Base-by-base conservation (phyloP, 140 eudicot genomes). In the Ambrosia hybrid region DNA sequence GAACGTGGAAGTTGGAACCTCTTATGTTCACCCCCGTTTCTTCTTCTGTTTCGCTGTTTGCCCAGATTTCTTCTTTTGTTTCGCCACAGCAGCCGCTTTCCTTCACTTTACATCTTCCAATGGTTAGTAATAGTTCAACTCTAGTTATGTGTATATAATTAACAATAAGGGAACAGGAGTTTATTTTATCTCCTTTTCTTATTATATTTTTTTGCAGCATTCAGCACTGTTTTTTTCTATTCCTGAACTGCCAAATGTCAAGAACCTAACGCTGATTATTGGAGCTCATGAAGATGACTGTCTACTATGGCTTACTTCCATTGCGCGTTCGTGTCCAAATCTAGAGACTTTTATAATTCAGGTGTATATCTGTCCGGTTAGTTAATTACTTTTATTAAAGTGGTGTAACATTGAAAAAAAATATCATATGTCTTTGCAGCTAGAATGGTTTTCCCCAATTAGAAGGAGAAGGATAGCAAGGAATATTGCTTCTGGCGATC, bases 211-310 rank as follows among this genome's bases (percentile, higher is more conserved):
- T 55, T 45, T 70, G 51, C 79, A 86, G 91, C 67, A 41, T 16
- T 41, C 8, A 41, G 10, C 38, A 34, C 67, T 49, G 70, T 49
- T 56, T 16, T 34, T 15, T 11, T 4, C 70, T 5, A 41, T 83
- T 57, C 88, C 85, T 5, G 70, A 74, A 53, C 51, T 86, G 39
- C 73, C 87, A 1, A 83, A 80, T 15, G 73, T 86, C 53, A 83
- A 80, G 78, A 76, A 74, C 51, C 53, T 86, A 46, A 75, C 52
- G 51, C 57, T 83, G n/a, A 53, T 70, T 67, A 59, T 80, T 37
- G 83, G 82, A 62, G 82, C 79, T 10, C 45, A 59, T 65, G 74
- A 64, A 66, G 83, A 83, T 61, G 80, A 77, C 46, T 56, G 80
- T 41, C 72, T 83, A 3, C 80, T 83, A 26, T 60, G 66, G 37